A percentile compares a stretch with the other conserved stretches of the same genome.
Conservation (phyloP, 1,284 basidiomycete species). For the Cutaneotrichosporon arboriforme region DNA sequence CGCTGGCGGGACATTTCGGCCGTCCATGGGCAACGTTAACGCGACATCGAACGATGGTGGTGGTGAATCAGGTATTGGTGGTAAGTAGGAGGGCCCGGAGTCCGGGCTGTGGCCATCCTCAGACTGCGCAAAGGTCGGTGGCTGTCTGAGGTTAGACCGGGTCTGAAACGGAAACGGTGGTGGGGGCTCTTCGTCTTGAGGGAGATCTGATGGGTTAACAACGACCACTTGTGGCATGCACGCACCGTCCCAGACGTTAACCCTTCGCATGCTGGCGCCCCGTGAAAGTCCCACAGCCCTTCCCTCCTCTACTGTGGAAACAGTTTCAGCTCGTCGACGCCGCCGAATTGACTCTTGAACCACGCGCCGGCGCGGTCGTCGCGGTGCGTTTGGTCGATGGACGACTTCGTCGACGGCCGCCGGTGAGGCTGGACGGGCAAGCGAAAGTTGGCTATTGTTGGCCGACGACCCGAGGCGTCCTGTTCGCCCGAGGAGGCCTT, state of each 20-base stretch:
- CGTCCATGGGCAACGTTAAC: background rate
- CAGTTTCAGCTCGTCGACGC: slow-evolving; percentile 13
- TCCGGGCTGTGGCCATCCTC: background rate
- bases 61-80: slow-evolving; percentile 26
- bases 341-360: slow-evolving; percentile 13
- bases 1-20: background rate
- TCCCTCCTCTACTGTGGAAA: slow-evolving; percentile 37
- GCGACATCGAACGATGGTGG: slow-evolving; percentile 30
- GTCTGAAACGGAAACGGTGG: slow-evolving; percentile 42
- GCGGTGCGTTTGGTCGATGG: too few relatives aligned
- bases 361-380: slow-evolving; percentile 4
- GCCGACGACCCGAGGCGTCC: background rate
- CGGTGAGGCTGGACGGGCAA: background rate
- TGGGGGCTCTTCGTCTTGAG: slow-evolving; percentile 36
- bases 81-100: background rate
- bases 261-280: slow-evolving; percentile 41
- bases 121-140: slow-evolving; percentile 24
- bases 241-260: slow-evolving; percentile 45
- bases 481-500: background rate
- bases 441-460: background rate
- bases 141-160: slow-evolving; percentile 24
- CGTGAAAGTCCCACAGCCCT: slow-evolving; percentile 36
- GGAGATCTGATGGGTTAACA: slow-evolving; percentile 25
- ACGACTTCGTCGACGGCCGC: background rate
- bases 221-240: background rate